Conservation (phyloP, 176 grass and related monocot genomes). For the Pharus latifolius region DNA sequence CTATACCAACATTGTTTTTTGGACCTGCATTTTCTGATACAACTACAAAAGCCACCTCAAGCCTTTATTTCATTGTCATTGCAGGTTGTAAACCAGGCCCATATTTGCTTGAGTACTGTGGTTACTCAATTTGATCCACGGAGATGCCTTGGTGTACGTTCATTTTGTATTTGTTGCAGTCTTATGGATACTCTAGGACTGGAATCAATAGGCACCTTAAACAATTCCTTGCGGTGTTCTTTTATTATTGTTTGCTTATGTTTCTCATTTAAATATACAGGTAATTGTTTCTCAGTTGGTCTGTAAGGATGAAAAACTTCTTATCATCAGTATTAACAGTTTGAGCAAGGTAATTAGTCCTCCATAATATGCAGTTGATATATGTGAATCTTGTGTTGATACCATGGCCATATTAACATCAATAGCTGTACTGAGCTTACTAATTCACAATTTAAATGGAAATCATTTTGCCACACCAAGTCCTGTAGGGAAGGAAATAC, state of each 20-base stretch:
- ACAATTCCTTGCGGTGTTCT: background rate
- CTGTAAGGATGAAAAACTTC: conserved; percentile 61
- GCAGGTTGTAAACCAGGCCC: conserved; percentile 88
- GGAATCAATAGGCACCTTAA: background rate
- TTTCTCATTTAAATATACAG: conserved; percentile 24
- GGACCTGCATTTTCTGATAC: background rate
- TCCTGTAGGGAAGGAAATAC: too few species aligned
- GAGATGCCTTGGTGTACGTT: conserved; percentile 59
- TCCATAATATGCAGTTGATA: background rate
- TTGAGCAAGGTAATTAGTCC: conserved; percentile 63
- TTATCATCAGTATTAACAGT: conserved; percentile 67
- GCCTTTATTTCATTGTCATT: conserved; percentile 21
- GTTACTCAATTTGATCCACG: conserved; percentile 71
- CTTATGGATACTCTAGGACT: background rate
- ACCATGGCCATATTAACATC: background rate
- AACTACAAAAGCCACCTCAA: conserved; percentile 1
- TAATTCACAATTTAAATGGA: too few species aligned
- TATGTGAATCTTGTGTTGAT: background rate
- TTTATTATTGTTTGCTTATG: background rate
- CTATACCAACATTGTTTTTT: background rate
- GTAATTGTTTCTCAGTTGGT: conserved; percentile 56
- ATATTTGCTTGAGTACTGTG: conserved; percentile 58
- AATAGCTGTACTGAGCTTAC: background rate
- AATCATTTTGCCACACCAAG: too few species aligned
- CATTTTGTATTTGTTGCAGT: background rate